Base-by-base conservation (phyloP, 257 asterid species). In the Lithospermum erythrorhizon region DNA sequence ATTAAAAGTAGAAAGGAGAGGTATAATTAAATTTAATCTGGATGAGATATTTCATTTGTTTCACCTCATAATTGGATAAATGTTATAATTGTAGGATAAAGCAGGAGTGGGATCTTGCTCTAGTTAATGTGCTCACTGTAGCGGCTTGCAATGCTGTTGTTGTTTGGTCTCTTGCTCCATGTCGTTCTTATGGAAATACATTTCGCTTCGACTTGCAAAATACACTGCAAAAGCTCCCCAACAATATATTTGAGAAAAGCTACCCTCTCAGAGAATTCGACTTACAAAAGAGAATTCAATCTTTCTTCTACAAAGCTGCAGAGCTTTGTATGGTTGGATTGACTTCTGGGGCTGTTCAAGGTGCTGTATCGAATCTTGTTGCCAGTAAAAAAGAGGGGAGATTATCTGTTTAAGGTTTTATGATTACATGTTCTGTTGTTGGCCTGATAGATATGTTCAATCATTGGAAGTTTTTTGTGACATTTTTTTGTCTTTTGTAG, bases 81-180 rank as follows among this genome's bases (percentile, higher is more conserved):
- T 56, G 37, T 60, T 32, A 22, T 49, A 23, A 23, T 71, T 32
- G 17, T 84, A 93, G 99, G 84, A 76, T 93, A 68, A 93, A 80
- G 73, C 89, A 89, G 78, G 99, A 93, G 72, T 93, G 99, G 99
- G 96, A 93, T 76, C 95, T 93, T 78, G 99, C 99, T 53, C 96
- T 93, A 63, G 77, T 93, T 64, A 93, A 93, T 21, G 91, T 89
- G 65, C 86, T 93, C 53, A 89, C 99, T 27, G 91, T 80, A 55
- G 74, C 88, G 19, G 94, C 95, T 68, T 93, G 99, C 85, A 93
- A 93, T 70, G 94, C 96, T 62, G 69, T 87, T 22, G 93, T 78
- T 17, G 85, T 93, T 58, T 93, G 99, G 99, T 81, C 95, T 7
- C 89, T 93, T 58, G 96, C 99, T 68, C 97, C 99, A 48, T 86